These are phyloP conservation scores for Farysia itapuensis DNA, from an alignment of 1,284 basidiomycete genomes.

Conservation along the genomic window DNA sequence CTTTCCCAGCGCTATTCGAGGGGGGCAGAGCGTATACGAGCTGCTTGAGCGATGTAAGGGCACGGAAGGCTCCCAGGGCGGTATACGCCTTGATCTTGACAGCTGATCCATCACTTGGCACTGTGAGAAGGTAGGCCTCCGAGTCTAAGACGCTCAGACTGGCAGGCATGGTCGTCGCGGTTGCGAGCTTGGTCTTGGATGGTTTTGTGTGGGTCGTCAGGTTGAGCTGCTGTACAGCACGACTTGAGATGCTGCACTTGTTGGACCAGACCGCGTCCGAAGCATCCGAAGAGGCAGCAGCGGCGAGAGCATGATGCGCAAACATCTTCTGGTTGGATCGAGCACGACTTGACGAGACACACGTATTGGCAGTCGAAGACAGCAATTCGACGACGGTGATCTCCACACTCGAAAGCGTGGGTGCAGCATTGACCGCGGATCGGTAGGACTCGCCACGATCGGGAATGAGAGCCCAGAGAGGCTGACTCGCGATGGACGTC, in stretches of 20 bases:
- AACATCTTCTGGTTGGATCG: neutral
- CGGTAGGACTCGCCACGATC: slow-evolving; percentile 64
- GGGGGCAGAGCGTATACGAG: slow-evolving; percentile 64
- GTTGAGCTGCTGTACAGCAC: slow-evolving; percentile 9
- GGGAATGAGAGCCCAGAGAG: slow-evolving; percentile 65
- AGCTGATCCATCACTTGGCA: slow-evolving; percentile 68
- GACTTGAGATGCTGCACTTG: slow-evolving; percentile 12
- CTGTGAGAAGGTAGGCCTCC: slow-evolving; percentile 70
- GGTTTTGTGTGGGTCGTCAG: slow-evolving; percentile 4
- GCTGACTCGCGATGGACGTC: slow-evolving; percentile 59
- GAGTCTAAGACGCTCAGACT: slow-evolving; percentile 23
- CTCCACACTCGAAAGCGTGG: slow-evolving; percentile 16
- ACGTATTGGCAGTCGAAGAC: neutral
- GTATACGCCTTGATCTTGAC: slow-evolving; percentile 72
- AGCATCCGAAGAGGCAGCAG: neutral
- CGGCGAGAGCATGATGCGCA: neutral
- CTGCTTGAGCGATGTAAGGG: slow-evolving; percentile 79
- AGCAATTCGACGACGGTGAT: slow-evolving; percentile 30
- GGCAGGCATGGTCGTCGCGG: slow-evolving; percentile 8
- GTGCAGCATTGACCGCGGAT: slow-evolving; percentile 54
- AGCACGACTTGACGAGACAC: too few species aligned
- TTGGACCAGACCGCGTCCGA: slow-evolving; percentile 4
- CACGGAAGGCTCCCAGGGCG: slow-evolving; percentile 75
- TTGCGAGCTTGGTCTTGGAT: slow-evolving; percentile 6
- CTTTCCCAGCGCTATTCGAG: slow-evolving; percentile 40